These are phyloP conservation scores for Cyclotella kingstonii DNA, from an alignment of 108 stramenopile species.

Conservation along the genomic window DNA sequence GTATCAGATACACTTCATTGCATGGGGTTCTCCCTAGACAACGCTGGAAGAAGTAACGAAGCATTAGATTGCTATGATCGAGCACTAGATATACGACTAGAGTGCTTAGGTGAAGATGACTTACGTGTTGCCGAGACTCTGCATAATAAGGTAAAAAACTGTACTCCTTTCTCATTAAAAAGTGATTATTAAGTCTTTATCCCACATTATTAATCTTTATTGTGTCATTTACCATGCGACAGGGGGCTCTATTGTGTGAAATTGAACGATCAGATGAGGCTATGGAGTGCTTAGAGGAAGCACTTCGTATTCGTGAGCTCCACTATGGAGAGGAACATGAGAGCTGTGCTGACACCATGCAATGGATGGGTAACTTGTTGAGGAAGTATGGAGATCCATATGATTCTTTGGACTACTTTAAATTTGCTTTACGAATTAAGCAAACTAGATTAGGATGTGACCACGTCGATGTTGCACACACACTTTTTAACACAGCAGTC, in stretches of 20 bases:
- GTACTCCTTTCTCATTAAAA: background rate
- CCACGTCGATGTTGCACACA: conserved; percentile 50
- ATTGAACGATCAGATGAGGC: conserved; percentile 42
- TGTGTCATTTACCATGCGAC: background rate
- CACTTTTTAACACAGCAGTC: conserved; percentile 50
- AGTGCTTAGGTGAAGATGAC: conserved; percentile 36
- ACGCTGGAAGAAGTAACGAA: conserved; percentile 35
- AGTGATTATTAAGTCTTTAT: background rate
- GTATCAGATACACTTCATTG: conserved; percentile 47
- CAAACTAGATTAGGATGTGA: conserved; percentile 39
- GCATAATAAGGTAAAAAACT: conserved; percentile 42
- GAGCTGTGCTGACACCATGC: conserved; percentile 52
- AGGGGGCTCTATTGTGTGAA: conserved; percentile 52
- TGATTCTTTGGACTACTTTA: conserved; percentile 50
- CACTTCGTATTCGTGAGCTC: conserved; percentile 42
- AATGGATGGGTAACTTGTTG: conserved; percentile 53
- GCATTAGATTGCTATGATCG: conserved; percentile 44
- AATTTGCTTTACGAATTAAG: conserved; percentile 48
- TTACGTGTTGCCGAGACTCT: conserved; percentile 46
- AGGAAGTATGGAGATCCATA: conserved; percentile 44
- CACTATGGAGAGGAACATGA: conserved; percentile 50
- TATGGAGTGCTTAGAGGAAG: conserved; percentile 51
- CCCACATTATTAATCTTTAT: background rate
- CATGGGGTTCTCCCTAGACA: conserved; percentile 51
- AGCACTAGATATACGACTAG: conserved; percentile 29